phyloP scores from a whole-genome alignment of 768 basidiomycete species.

The Nidula microcarpa region DNA sequence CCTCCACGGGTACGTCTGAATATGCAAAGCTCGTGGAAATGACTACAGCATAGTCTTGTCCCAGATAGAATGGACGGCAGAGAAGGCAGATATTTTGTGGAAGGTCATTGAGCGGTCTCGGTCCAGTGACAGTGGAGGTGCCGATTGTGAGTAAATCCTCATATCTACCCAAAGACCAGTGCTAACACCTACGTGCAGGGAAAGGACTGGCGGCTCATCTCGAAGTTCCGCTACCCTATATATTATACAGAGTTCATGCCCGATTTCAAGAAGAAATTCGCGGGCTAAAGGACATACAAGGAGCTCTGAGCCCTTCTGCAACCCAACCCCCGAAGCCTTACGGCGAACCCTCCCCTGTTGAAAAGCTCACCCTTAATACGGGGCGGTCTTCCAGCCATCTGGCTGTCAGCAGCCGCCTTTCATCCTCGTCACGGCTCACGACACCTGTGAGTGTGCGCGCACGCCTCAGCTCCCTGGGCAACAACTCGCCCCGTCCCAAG shows the following conservation, averaged over 20 bases:
- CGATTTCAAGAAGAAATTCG: constrained; percentile 85
- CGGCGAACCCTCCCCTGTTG: constrained; percentile 15
- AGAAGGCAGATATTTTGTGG: constrained; percentile 85
- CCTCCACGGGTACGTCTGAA: constrained; percentile 60
- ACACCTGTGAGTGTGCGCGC: constrained; percentile 68
- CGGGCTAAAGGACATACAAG: constrained; percentile 69
- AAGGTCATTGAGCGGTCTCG: constrained; percentile 81
- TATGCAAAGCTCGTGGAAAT: not conserved
- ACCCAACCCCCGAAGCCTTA: constrained; percentile 29
- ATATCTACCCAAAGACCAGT: too few species aligned
- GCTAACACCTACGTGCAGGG: constrained; percentile 60
- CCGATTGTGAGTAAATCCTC: constrained; percentile 63
- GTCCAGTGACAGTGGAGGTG: constrained; percentile 65
- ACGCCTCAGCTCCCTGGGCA: constrained; percentile 65
- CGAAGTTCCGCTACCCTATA: constrained; percentile 78
- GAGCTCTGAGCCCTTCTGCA: constrained; percentile 49
- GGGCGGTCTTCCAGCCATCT: constrained; percentile 25
- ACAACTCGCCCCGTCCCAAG: constrained; percentile 46
- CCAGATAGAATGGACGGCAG: constrained; percentile 82
- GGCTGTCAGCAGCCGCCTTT: constrained; percentile 28
- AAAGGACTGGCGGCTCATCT: constrained; percentile 79
- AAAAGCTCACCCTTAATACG: constrained; percentile 22
- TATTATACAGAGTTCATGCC: constrained; percentile 79
- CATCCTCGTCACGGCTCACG: constrained; percentile 38
- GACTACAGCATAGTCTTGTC: constrained; percentile 6